Conservation (phyloP, 1,284 basidiomycete species). For the Trametes polyzona region DNA sequence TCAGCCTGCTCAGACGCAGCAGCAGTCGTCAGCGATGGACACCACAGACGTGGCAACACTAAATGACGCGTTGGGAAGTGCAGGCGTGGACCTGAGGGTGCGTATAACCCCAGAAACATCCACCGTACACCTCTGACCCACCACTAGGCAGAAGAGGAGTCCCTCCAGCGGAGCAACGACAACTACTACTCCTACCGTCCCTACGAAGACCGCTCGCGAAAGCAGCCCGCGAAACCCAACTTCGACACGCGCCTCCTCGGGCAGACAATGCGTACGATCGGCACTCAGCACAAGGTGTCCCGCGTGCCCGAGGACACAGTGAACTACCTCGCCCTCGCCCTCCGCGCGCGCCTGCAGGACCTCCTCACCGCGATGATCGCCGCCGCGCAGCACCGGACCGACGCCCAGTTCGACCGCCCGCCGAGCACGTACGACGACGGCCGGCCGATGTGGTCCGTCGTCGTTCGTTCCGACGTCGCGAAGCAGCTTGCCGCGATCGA, state of each 20-base stretch:
- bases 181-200: conserved; percentile 59
- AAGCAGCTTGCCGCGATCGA: conserved; percentile 79
- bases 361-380: conserved; percentile 72
- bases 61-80: conserved; percentile 82
- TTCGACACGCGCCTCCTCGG: conserved; percentile 68
- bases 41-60: conserved; percentile 74
- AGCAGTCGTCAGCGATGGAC: conserved; percentile 40
- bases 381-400: conserved; percentile 71
- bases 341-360: conserved; percentile 75
- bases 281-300: conserved; percentile 63
- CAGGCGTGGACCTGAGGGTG: conserved; percentile 80
- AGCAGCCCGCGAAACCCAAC: conserved; percentile 65
- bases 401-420: conserved; percentile 70
- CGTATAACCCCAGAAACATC: conserved; percentile 23
- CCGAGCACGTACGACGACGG: conserved; percentile 66
- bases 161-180: conserved; percentile 67
- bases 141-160: conserved; percentile 77
- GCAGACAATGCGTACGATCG: conserved; percentile 64
- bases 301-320: conserved; percentile 72
- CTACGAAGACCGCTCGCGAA: conserved; percentile 74
- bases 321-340: conserved; percentile 78
- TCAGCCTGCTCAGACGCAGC: conserved; percentile 18
- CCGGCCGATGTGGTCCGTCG: conserved; percentile 79
- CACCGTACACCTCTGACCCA: neutral
- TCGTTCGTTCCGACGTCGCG: conserved; percentile 72